phyloP scores from a whole-genome alignment of 208 protist genomes.

The Strigomonas culicis region DNA sequence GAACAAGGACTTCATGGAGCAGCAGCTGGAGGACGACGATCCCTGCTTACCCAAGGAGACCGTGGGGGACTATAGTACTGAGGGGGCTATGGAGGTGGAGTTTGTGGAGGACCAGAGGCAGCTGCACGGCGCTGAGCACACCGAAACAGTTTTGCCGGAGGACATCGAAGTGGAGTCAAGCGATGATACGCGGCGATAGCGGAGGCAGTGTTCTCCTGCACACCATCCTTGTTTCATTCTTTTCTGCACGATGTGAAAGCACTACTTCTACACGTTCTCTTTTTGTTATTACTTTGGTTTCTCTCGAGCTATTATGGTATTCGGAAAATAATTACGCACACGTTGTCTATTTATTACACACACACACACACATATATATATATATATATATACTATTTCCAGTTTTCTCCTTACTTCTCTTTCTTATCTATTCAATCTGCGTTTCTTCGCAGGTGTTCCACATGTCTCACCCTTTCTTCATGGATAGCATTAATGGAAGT shows the following conservation, averaged over 20 bases:
- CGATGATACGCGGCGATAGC: neutral
- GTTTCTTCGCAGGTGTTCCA: neutral
- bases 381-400: neutral
- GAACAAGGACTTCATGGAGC: conserved; percentile 84
- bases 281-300: too few species aligned
- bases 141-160: conserved; percentile 28
- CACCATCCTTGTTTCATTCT: too few species aligned
- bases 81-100: conserved; percentile 77
- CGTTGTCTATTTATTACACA: too few species aligned
- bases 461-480: too few species aligned
- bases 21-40: conserved; percentile 87
- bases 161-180: conserved; percentile 48
- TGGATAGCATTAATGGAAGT: neutral
- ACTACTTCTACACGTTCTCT: neutral
- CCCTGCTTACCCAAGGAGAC: conserved; percentile 72
- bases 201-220: too few species aligned
- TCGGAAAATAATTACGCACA: too few species aligned
- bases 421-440: neutral
- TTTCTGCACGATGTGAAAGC: neutral
- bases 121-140: conserved; percentile 1
- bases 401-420: conserved; percentile 17
- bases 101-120: conserved; percentile 61
- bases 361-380: too few species aligned
- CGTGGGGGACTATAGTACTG: conserved; percentile 69
- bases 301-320: too few species aligned